Evolutionary conservation across 768 basidiomycete species (phyloP).

Genomic region (Boletellus ananiceps): DNA sequence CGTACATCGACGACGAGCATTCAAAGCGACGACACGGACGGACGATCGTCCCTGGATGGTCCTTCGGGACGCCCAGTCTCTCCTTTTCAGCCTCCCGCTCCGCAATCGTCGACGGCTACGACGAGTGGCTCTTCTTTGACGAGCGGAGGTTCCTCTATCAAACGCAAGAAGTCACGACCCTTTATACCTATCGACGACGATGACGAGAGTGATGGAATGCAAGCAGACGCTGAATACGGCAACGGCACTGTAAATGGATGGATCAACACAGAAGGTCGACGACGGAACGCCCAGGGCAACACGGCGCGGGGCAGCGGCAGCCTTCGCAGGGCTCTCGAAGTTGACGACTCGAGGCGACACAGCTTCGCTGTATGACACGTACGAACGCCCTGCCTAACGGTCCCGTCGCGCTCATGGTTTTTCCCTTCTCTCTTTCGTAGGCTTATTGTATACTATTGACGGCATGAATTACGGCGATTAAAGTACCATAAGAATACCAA

Average conservation of each 20-base stretch:
- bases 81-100: conserved; percentile 29
- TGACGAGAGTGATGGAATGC: conserved; percentile 62
- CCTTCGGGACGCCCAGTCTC: conserved; percentile 32
- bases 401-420: conserved; percentile 17
- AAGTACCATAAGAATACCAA: conserved; percentile 24
- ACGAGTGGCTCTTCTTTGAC: conserved; percentile 33
- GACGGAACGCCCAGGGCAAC: conserved; percentile 35
- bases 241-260: conserved; percentile 38
- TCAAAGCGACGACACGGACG: conserved; percentile 36
- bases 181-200: conserved; percentile 44
- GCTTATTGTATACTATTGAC: conserved; percentile 36
- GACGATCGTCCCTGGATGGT: conserved; percentile 37
- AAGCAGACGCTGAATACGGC: conserved; percentile 65
- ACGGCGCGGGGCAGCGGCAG: conserved; percentile 19
- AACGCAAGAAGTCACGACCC: conserved; percentile 52
- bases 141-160: conserved; percentile 28
- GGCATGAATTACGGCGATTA: conserved; percentile 15
- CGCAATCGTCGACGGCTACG: conserved; percentile 35
- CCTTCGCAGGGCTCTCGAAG: conserved; percentile 35
- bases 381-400: conserved; percentile 12
- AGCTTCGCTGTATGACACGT: conserved; percentile 57
- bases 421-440: conserved; percentile 17
- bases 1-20: conserved; percentile 34
- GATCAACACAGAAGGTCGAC: conserved; percentile 55
- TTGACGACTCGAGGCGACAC: conserved; percentile 56